Evolutionary conservation across 345 rosid genomes (phyloP), one percentile per base, ranked within the genome.

Genomic region (Passiflora organensis): DNA sequence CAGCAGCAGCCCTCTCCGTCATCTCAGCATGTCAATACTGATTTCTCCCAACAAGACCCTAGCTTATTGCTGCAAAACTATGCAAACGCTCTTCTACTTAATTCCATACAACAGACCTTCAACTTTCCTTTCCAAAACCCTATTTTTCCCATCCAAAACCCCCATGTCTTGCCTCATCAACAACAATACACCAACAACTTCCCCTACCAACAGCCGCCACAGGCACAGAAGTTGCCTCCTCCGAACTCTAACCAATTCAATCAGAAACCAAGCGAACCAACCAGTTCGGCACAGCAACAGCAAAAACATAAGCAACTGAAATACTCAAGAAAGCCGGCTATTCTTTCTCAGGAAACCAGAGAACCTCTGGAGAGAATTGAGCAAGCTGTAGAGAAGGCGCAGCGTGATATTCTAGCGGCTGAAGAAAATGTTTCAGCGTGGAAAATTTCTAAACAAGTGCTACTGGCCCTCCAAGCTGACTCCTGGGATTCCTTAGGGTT

Each of bases 401-500:
- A 89, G 64, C 53, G 56, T 2, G 60, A 66, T 18, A 23, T 79
- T 23, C 20, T 78, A 28, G 78, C 72, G 4, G 75, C 89, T 0
- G 75, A 80, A 17, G 84, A 80, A 65, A 71, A 75, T 41, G 87
- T 84, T 50, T 76, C 87, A 16, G 59, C 94, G 0, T 84, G 86
- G 80, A 76, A 79, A 67, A 83, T 84, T 47, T 76, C 81, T 13
- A 62, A 69, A 64, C 68, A 73, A 2, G 89, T 63, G 57, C 62
- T 83, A 22, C 32, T 51, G 55, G 50, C 53, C 3, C 72, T 86
- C 60, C 69, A 66, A 67, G 83, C 67, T 39, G 84, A 84, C 53
- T 81, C 95, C 24, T 86, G 96, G 96, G 80, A 69, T 48, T 74
- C 87, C 0, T 64, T 93, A 51, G 91, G 93, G 1, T 75, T 86